Base-by-base conservation (phyloP, 805 yeast genomes). In the Yamadazyma tumulicola region DNA sequence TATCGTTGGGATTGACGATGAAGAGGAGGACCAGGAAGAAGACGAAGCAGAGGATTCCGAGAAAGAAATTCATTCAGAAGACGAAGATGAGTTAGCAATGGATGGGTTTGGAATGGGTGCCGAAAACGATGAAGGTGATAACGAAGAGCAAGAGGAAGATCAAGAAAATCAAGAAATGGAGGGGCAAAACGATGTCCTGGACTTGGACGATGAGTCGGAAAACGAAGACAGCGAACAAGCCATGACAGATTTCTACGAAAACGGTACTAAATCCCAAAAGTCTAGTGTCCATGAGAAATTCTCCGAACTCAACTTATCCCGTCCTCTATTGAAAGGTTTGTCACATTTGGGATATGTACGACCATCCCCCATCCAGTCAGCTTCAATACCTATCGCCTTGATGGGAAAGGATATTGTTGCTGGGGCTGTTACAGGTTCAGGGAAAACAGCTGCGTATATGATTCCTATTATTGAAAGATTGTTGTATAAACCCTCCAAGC, bases 401-500 rank as follows among this genome's bases (percentile, higher is more conserved):
- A 57, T 85, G 43, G 99, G 99, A 51, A 91, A 86, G 55, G 99
- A 93, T 61, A 79, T 93, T 33, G 96, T 93, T 51, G 99, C 97
- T 12, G 97, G 97, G 69, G 99, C 99, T 22, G 96, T 86, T 16
- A 93, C 99, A 4, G 99, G 99, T 67, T 91, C 97, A 14, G 99
- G 99, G 75, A 93, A 93, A 59, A 93, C 99, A 16, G 98, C 97
- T 2, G 99, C 99, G 1, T 93, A 87, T 57, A 81, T 93, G 82
- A 84, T 93, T 36, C 98, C 98, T 10, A 86, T 89, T 29, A 77
- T 93, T 41, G 98, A 93, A 64, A 79, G 99, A 63, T 69, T 93
- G 22, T 64, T 93, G 19, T 91, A 81, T 63, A 85, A 93, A 49
- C 96, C 97, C 9, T 72, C 85, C 35, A 85, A 85, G 51, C 64